Conservation (phyloP, 202 grass and related monocot genomes). For the Musa balbisiana region DNA sequence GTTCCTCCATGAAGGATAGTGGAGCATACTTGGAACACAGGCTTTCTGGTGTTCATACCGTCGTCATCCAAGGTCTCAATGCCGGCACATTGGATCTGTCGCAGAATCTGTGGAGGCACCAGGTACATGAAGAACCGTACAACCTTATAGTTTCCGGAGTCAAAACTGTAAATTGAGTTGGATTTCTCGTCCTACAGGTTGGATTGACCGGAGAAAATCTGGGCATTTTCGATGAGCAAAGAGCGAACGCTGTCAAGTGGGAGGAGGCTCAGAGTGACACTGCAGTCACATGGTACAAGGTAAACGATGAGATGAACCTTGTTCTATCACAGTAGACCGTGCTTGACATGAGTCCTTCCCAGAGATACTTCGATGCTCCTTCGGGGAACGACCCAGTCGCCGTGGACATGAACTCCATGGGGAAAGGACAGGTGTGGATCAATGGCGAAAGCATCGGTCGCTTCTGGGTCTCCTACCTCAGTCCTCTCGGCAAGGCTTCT, state of each 20-base stretch:
- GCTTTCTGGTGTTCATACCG: conserved; percentile 36
- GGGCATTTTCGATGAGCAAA: conserved; percentile 31
- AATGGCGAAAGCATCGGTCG: conserved; percentile 67
- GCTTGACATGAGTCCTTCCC: neutral
- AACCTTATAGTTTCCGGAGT: neutral
- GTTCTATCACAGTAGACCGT: no score
- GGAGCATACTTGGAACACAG: conserved; percentile 66
- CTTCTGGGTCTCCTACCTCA: conserved; percentile 68
- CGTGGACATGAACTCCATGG: conserved; percentile 65
- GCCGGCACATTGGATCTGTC: conserved; percentile 72
- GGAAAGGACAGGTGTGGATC: conserved; percentile 58
- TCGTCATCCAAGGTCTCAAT: conserved; percentile 63
- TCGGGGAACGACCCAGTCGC: conserved; percentile 48
- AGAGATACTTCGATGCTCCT: conserved; percentile 62
- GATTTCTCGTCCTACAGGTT: conserved; percentile 13
- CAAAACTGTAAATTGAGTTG: neutral
- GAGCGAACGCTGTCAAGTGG: conserved; percentile 42
- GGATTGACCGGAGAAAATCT: conserved; percentile 46
- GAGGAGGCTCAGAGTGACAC: conserved; percentile 15
- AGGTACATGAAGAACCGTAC: conserved; percentile 16
- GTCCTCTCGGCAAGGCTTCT: conserved; percentile 62
- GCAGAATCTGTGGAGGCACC: conserved; percentile 56
- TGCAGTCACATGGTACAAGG: conserved; percentile 66
- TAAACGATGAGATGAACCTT: neutral
- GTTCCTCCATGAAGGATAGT: conserved; percentile 46